A percentile compares a stretch with the other conserved stretches of the same genome.
phyloP scores from a whole-genome alignment of 2,329 filamentous ascomycete species.

The Drechmeria coniospora region DNA sequence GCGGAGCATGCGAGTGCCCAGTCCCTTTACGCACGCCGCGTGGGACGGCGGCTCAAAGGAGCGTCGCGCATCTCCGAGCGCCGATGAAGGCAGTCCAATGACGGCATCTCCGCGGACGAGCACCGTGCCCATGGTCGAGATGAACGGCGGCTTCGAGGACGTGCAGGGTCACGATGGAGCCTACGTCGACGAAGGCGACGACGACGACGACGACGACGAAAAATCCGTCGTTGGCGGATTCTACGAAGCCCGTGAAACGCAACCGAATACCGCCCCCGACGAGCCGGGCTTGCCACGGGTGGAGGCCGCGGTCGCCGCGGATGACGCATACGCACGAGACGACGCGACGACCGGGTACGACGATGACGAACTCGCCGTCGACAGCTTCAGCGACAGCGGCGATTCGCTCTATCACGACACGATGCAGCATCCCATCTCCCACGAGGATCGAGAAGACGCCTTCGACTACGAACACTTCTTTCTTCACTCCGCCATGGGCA shows the following conservation, averaged over 20 bases:
- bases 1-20: constrained; percentile 59
- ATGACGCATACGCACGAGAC: constrained; percentile 1
- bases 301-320: neutral
- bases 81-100: constrained; percentile 5
- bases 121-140: neutral
- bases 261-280: neutral
- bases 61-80: constrained; percentile 7
- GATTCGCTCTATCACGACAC: constrained; percentile 49
- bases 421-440: constrained; percentile 47
- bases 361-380: constrained; percentile 2
- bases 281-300: neutral
- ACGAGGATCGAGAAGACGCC: constrained; percentile 86
- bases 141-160: neutral
- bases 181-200: constrained; percentile 1
- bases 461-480: constrained; percentile 98
- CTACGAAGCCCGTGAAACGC: constrained; percentile 2
- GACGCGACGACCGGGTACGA: constrained; percentile 9
- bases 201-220: constrained; percentile 3
- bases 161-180: constrained; percentile 1
- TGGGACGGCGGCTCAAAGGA: constrained; percentile 15
- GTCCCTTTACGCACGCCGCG: constrained; percentile 59
- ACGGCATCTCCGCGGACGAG: neutral
- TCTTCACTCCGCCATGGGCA: constrained; percentile 80
- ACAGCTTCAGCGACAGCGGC: constrained; percentile 43
- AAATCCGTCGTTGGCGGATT: neutral